A percentile compares a stretch with the other conserved stretches of the same genome.
Conservation (phyloP, 176 grass and related monocot species). For the Areca catechu region DNA sequence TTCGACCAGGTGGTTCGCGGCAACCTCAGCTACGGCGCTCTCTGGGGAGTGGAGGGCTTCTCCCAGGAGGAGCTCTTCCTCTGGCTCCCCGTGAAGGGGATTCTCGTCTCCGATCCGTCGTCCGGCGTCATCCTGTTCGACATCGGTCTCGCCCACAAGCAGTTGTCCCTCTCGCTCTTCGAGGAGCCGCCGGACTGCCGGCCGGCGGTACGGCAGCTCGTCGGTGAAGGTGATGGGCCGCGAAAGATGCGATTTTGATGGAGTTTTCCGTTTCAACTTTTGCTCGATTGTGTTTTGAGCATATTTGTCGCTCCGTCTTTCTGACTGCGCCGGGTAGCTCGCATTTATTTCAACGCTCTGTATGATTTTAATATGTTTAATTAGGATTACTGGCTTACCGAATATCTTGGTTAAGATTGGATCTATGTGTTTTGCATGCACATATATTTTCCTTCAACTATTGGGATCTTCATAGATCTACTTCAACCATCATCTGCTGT, state of each 20-base stretch:
- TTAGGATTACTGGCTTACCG: no score
- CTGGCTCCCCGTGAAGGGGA: constrained; percentile 94
- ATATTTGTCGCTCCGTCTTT: no score
- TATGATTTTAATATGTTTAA: no score
- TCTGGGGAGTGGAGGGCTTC: constrained; percentile 55
- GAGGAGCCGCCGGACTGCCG: constrained; percentile 81
- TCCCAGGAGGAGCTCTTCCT: constrained; percentile 90
- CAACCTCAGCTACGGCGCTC: constrained; percentile 75
- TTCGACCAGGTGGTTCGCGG: constrained; percentile 62
- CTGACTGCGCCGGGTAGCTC: no score
- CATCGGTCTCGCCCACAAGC: constrained; percentile 82
- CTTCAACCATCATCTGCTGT: no score
- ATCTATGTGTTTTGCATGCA: no score
- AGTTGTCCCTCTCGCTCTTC: constrained; percentile 65
- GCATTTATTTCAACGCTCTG: no score
- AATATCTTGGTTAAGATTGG: no score
- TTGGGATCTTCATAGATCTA: no score
- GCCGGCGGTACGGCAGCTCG: constrained; percentile 17
- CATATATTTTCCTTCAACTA: no score
- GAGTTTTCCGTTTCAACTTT: constrained; percentile 22
- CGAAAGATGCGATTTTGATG: constrained; percentile 27
- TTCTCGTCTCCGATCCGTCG: constrained; percentile 37
- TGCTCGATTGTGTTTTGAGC: no score
- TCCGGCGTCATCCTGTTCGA: constrained; percentile 83
- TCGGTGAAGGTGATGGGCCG: neutral